Conservation (phyloP, 805 yeast species). For the Komagataella phaffii region DNA sequence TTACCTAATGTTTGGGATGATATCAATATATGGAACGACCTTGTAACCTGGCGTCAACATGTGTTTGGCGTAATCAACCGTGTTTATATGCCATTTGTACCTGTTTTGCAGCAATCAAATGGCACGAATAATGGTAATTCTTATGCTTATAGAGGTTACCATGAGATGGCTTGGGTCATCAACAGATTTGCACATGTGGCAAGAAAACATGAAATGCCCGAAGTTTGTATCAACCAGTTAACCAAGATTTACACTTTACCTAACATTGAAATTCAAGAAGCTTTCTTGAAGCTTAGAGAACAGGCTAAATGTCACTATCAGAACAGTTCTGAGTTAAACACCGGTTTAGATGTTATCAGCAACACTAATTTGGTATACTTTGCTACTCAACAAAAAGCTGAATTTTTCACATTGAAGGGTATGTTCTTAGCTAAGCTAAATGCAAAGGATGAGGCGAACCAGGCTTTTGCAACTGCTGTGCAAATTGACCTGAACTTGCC, state of each 20-base stretch:
- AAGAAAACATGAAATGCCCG: slow-evolving; percentile 91
- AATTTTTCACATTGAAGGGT: slow-evolving; percentile 93
- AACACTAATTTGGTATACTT: slow-evolving; percentile 93
- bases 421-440: slow-evolving; percentile 90
- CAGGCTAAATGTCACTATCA: slow-evolving; percentile 97
- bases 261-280: slow-evolving; percentile 96
- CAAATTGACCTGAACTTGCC: slow-evolving; percentile 90
- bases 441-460: slow-evolving; percentile 90
- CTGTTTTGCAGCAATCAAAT: slow-evolving; percentile 58
- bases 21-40: slow-evolving; percentile 92
- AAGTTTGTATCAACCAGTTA: slow-evolving; percentile 86
- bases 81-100: slow-evolving; percentile 86
- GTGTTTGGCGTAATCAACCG: slow-evolving; percentile 93
- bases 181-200: slow-evolving; percentile 98
- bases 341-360: slow-evolving; percentile 93
- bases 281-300: slow-evolving; percentile 86
- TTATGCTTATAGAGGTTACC: slow-evolving; percentile 94
- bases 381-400: slow-evolving; percentile 96
- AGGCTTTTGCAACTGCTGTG: slow-evolving; percentile 95
- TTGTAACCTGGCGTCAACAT: slow-evolving; percentile 98
- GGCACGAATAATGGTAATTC: slow-evolving; percentile 57
- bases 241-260: slow-evolving; percentile 93
- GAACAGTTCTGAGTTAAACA: slow-evolving; percentile 77
- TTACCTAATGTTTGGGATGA: slow-evolving; percentile 97
- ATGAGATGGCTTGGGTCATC: slow-evolving; percentile 98